These are phyloP conservation scores for Phyllosticta paracitricarpa DNA, from an alignment of 2,329 filamentous ascomycete species.

Conservation along the genomic window DNA sequence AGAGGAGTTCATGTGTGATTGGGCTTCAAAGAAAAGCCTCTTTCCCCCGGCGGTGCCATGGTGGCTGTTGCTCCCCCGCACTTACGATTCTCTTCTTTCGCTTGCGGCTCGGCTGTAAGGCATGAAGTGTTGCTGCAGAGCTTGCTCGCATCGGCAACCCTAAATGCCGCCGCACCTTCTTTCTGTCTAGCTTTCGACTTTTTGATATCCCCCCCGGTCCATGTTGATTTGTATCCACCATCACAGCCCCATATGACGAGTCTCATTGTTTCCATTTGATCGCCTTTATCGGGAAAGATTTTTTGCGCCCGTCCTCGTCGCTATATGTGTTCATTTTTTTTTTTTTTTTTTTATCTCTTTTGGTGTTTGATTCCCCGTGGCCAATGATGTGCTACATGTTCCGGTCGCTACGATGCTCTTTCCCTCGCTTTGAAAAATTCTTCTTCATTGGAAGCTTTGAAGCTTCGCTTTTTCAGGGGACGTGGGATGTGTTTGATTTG, in stretches of 20 bases:
- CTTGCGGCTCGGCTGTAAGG: not conserved
- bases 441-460: not conserved
- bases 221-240: not conserved
- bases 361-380: not conserved
- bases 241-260: not conserved
- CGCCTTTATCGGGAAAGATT: not conserved
- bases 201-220: not conserved
- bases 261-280: not conserved
- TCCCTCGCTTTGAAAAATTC: not conserved
- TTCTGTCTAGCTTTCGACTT: not conserved
- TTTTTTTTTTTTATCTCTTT: not conserved
- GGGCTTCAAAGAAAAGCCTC: not conserved
- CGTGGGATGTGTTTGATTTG: not conserved
- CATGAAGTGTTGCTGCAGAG: not conserved
- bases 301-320: not conserved
- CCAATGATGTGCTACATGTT: not conserved
- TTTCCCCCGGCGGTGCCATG: not conserved
- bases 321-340: not conserved
- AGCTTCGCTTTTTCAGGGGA: not conserved
- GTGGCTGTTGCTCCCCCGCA: not conserved
- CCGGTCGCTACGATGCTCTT: not conserved
- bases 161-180: not conserved
- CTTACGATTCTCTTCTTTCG: not conserved
- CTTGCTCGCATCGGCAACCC: not conserved
- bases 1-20: not conserved